Conservation (phyloP, 495 filamentous ascomycete species). For the Penicillium canariense region DNA sequence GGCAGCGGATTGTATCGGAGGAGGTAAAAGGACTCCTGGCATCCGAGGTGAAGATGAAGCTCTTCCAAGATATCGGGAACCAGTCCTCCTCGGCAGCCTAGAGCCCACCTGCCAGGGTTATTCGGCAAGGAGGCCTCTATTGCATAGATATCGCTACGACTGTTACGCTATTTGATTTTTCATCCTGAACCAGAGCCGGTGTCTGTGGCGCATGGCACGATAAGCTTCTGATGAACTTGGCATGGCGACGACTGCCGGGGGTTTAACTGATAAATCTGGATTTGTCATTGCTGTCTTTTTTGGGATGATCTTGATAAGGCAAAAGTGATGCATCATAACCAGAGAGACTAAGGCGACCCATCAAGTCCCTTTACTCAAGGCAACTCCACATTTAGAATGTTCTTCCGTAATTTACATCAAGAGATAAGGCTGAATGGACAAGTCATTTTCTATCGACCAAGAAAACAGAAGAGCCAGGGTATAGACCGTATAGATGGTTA, state of each 20-base stretch:
- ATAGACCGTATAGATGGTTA: slow-evolving; percentile 9
- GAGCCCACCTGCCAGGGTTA: not conserved
- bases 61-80: slow-evolving; percentile 69
- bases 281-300: not conserved
- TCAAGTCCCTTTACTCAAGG: no score
- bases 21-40: slow-evolving; percentile 83
- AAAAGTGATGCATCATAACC: slow-evolving; percentile 7
- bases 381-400: no score
- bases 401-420: not conserved
- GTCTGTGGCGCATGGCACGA: slow-evolving; percentile 19
- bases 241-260: not conserved
- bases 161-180: slow-evolving; percentile 12
- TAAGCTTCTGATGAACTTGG: slow-evolving; percentile 2
- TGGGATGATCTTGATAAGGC: not conserved
- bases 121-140: not conserved
- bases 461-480: not conserved
- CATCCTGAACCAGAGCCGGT: slow-evolving; percentile 1
- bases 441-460: not conserved
- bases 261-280: not conserved
- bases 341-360: not conserved
- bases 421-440: not conserved
- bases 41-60: slow-evolving; percentile 75
- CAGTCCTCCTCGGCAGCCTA: slow-evolving; percentile 15
- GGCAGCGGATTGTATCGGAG: slow-evolving; percentile 79
- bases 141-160: slow-evolving; percentile 19